These are phyloP conservation scores for Ocimum tenuiflorum DNA, from an alignment of 257 asterid genomes.

Conservation along the genomic window DNA sequence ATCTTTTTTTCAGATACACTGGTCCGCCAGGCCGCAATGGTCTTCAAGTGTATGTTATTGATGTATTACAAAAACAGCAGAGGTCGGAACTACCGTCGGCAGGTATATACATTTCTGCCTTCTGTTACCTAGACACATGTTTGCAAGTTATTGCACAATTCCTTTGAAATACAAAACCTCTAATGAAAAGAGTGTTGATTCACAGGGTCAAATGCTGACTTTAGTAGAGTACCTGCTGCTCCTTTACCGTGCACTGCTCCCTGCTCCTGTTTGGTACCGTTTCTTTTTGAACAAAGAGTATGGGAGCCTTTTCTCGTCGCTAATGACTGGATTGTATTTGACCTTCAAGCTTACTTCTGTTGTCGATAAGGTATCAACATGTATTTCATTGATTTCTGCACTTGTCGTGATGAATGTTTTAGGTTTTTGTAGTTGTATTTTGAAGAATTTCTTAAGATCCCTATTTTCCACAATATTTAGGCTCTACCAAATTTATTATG, in stretches of 20 bases:
- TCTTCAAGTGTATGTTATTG: conserved; percentile 53
- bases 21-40: conserved; percentile 79
- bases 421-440: neutral
- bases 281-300: conserved; percentile 89
- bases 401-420: neutral
- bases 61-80: conserved; percentile 70
- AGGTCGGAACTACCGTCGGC: conserved; percentile 70
- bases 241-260: conserved; percentile 79
- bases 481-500: neutral
- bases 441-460: neutral
- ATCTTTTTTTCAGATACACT: conserved; percentile 50
- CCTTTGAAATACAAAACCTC: conserved; percentile 1
- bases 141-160: neutral
- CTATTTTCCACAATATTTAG: neutral
- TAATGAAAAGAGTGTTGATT: conserved; percentile 13
- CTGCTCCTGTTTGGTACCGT: conserved; percentile 93
- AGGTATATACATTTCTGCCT: conserved; percentile 33
- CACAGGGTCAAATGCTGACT: conserved; percentile 82
- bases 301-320: conserved; percentile 85
- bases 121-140: neutral
- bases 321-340: conserved; percentile 74
- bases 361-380: conserved; percentile 66
- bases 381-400: neutral
- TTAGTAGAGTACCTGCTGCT: conserved; percentile 67
- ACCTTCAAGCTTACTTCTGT: conserved; percentile 91